These are phyloP conservation scores for Posidonia oceanica DNA, from an alignment of 116 monocot genomes.

Conservation along the genomic window DNA sequence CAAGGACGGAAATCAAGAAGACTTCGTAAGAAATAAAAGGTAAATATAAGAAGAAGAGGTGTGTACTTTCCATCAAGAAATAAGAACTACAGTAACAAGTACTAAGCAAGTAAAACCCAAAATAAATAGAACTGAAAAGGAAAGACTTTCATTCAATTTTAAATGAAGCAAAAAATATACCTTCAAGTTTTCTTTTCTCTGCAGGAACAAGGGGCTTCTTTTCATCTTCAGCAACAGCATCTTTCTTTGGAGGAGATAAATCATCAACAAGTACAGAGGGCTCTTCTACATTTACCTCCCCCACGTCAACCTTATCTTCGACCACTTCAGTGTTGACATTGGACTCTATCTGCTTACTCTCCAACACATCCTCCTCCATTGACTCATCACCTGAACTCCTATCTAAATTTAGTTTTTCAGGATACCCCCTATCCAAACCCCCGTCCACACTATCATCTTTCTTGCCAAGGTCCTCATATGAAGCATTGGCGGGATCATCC, in stretches of 20 bases:
- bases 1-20: too few relatives aligned
- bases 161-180: conserved; percentile 21
- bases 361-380: conserved; percentile 77
- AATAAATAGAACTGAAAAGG: neutral
- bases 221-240: conserved; percentile 26
- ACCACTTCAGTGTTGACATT: conserved; percentile 23
- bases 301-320: conserved; percentile 16
- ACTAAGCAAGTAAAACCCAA: neutral
- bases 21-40: too few relatives aligned
- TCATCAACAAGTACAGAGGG: conserved; percentile 13
- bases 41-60: too few relatives aligned
- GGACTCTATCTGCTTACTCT: conserved; percentile 46
- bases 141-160: neutral
- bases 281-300: conserved; percentile 20
- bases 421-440: conserved; percentile 45
- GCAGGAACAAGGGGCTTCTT: conserved; percentile 9
- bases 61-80: neutral
- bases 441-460: conserved; percentile 43
- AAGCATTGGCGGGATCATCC: conserved; percentile 19
- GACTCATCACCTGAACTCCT: conserved; percentile 85
- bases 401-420: conserved; percentile 90
- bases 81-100: neutral
- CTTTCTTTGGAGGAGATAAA: conserved; percentile 23
- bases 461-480: conserved; percentile 21
- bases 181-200: conserved; percentile 87